phyloP scores from a whole-genome alignment of 2,329 filamentous ascomycete genomes.

The Verticillium nubilum region DNA sequence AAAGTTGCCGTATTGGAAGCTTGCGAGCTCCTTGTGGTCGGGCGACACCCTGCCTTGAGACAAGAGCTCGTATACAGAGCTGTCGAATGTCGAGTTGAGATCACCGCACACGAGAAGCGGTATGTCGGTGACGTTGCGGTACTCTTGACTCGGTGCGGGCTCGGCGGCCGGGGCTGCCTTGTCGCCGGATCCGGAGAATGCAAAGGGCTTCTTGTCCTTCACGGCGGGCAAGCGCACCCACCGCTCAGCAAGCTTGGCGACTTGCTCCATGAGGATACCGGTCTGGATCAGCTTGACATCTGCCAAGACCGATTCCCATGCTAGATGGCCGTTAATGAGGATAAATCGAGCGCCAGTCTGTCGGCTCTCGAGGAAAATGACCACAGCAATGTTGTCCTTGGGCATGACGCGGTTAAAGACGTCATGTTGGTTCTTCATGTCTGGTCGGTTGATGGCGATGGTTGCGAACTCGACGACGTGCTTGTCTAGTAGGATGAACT shows the following conservation, averaged over 20 bases:
- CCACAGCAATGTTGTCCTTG: slow-evolving; percentile 91
- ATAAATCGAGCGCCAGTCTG: slow-evolving; percentile 86
- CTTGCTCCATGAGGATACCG: slow-evolving; percentile 88
- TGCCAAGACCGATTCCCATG: slow-evolving; percentile 85
- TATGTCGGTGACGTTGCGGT: slow-evolving; percentile 79
- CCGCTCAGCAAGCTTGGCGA: slow-evolving; percentile 79
- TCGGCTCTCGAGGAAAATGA: slow-evolving; percentile 89
- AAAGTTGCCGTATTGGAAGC: slow-evolving; percentile 86
- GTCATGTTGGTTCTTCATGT: slow-evolving; percentile 96
- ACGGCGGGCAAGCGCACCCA: slow-evolving; percentile 76
- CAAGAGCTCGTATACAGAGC: slow-evolving; percentile 87
- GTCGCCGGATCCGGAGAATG: slow-evolving; percentile 27
- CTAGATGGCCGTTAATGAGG: slow-evolving; percentile 88
- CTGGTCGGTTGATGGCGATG: slow-evolving; percentile 87
- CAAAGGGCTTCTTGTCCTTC: slow-evolving; percentile 69
- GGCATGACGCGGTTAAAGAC: slow-evolving; percentile 99
- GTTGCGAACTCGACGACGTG: slow-evolving; percentile 88
- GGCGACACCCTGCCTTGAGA: slow-evolving; percentile 72
- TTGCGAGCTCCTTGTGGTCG: slow-evolving; percentile 73
- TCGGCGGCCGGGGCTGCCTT: slow-evolving; percentile 50
- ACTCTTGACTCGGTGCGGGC: slow-evolving; percentile 78
- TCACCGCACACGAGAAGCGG: slow-evolving; percentile 90
- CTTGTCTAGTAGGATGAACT: slow-evolving; percentile 91
- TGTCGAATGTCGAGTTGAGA: slow-evolving; percentile 86
- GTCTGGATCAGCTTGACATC: slow-evolving; percentile 97